Base-by-base conservation (phyloP, 768 basidiomycete genomes). In the Phlebiopsis flavidoalba region DNA sequence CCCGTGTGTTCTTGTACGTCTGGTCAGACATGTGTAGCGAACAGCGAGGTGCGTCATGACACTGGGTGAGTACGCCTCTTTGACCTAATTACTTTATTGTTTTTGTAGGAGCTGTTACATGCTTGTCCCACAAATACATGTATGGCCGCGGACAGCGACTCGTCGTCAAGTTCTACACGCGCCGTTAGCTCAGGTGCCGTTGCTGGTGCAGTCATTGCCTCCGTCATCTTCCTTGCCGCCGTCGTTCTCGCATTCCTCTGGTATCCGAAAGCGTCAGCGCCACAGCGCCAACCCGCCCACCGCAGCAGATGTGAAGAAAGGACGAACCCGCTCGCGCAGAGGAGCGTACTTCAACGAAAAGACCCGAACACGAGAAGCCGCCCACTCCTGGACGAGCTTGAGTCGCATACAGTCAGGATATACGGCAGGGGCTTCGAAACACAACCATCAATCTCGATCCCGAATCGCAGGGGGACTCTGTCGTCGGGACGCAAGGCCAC, bases 301-400 rank as follows among this genome's bases (percentile, higher is more conserved):
- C 70, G 73, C 17, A 58, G 69, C 21, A 68, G 60, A 15, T 69
- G 65, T 35, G 82, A 84, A 60, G 67, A 75, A 58, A 81, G 81
- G 65, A 71, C 75, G 54, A 90, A 93, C 66, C 72, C 83, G 19
- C 90, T 89, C 40, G 91, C 89, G 1, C 75, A 87, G 21, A 90
- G 91, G 19, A 87, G 83, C 65, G 83, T 85, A 10, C 91, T 93
- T 36, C 85, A 93, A 61, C 85, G 70, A 79, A 91, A 46, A 89
- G 90, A n/a, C 88, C 93, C 72, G 91, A 91, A 33, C 86, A 75
- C 56, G 89, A 89, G 75, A 90, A 89, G 69, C 71, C 78, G 7
- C 60, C 68, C 7, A 67, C 65, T 33, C 69, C 73, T 7, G 53
- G 72, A 19, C 63, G 71, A 7, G 85, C 83, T 61, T 69, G 79